phyloP scores from a whole-genome alignment of 164 flowering plant genomes.

The Brasenia schreberi region DNA sequence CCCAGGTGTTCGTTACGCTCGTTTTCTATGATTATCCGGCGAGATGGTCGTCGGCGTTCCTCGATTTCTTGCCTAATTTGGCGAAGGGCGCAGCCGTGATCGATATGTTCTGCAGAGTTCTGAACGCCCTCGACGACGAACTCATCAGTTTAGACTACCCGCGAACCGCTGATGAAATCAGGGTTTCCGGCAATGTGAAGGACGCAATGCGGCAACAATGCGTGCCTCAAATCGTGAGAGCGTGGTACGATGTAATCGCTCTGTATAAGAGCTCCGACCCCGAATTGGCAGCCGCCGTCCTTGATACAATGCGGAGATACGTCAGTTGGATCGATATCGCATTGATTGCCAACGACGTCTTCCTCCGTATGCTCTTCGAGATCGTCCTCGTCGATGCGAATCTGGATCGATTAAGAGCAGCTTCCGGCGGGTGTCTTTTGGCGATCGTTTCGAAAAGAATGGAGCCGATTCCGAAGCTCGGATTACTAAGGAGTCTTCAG shows the following conservation, averaged over 20 bases:
- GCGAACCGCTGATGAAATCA: conserved; percentile 43
- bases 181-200: conserved; percentile 53
- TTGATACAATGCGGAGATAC: conserved; percentile 70
- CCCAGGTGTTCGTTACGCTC: conserved; percentile 76
- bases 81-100: conserved; percentile 56
- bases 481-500: conserved; percentile 56
- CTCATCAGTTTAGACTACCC: conserved; percentile 83
- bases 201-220: conserved; percentile 98
- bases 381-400: conserved; percentile 52
- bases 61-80: conserved; percentile 55
- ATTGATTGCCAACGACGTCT: conserved; percentile 61
- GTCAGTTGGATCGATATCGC: conserved; percentile 95
- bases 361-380: conserved; percentile 67
- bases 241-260: conserved; percentile 72
- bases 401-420: conserved; percentile 56
- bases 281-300: conserved; percentile 47
- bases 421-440: conserved; percentile 63
- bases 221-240: conserved; percentile 67
- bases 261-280: conserved; percentile 57
- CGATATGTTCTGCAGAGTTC: conserved; percentile 85
- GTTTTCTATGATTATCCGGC: conserved; percentile 75
- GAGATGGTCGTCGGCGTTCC: conserved; percentile 67
- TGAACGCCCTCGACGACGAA: conserved; percentile 84
- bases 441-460: conserved; percentile 77
- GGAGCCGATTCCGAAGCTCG: conserved; percentile 65